Percentiles rank a stretch among this genome's conserved stretches.
phyloP scores from a whole-genome alignment of 768 basidiomycete species.

The Calvatia gigantea region DNA sequence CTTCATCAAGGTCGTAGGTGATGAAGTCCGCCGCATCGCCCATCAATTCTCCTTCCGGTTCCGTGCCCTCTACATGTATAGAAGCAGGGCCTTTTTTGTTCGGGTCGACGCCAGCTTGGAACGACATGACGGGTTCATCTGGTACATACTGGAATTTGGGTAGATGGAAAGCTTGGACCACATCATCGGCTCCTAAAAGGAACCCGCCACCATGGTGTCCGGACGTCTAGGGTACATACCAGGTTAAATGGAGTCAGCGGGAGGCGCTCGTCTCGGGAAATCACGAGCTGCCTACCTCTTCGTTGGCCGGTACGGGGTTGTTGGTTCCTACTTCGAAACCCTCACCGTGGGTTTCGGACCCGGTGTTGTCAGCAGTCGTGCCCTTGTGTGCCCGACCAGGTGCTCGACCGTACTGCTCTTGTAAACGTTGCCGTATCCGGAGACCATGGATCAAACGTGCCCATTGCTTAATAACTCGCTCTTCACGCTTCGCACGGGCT shows the following conservation, averaged over 20 bases:
- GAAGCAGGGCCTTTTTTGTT: neutral
- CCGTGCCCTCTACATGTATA: slow-evolving; percentile 6
- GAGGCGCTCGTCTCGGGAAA: neutral
- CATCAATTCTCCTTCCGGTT: slow-evolving; percentile 17
- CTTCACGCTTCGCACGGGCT: slow-evolving; percentile 70
- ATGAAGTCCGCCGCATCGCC: slow-evolving; percentile 20
- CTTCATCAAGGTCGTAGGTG: slow-evolving; percentile 32
- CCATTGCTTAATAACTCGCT: slow-evolving; percentile 86
- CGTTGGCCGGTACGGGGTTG: neutral
- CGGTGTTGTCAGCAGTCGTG: slow-evolving; percentile 6
- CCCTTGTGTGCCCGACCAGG: neutral
- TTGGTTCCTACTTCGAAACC: slow-evolving; percentile 6
- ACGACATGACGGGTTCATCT: slow-evolving; percentile 14
- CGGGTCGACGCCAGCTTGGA: neutral
- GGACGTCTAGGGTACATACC: slow-evolving; percentile 16
- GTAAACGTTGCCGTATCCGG: slow-evolving; percentile 78
- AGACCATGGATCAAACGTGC: slow-evolving; percentile 83
- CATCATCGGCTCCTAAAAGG: slow-evolving; percentile 64
- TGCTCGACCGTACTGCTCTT: slow-evolving; percentile 64
- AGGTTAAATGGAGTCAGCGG: neutral
- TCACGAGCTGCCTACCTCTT: neutral
- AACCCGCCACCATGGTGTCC: slow-evolving; percentile 54
- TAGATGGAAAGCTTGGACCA: slow-evolving; percentile 69
- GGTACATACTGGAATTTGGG: slow-evolving; percentile 52
- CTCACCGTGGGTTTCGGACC: slow-evolving; percentile 10